Conservation (phyloP, 176 grass and related monocot species). For the Juncus inflexus region DNA sequence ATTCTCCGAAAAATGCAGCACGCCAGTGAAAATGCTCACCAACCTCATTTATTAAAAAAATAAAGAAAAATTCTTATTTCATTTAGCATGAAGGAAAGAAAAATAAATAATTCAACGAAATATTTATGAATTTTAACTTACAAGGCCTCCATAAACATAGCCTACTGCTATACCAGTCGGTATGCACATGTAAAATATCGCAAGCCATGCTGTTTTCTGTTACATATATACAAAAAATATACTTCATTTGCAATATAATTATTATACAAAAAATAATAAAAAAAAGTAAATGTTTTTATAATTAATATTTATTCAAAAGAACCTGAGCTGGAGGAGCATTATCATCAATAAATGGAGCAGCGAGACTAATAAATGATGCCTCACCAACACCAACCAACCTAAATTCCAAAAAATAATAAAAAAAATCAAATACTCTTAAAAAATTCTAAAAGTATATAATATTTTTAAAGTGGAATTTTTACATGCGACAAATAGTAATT, state of each 20-base stretch:
- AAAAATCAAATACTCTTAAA: not conserved
- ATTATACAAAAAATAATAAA: constrained; percentile 18
- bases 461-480: constrained; percentile 24
- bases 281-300: constrained; percentile 2
- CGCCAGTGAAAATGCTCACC: constrained; percentile 70
- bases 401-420: constrained; percentile 29
- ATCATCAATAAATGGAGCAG: constrained; percentile 97
- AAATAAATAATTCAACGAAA: constrained; percentile 20
- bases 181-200: constrained; percentile 99
- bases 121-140: constrained; percentile 39
- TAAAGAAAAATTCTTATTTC: not conserved
- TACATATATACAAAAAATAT: constrained; percentile 33
- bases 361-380: constrained; percentile 99
- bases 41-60: constrained; percentile 40
- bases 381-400: constrained; percentile 99
- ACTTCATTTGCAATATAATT: constrained; percentile 21
- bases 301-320: not conserved
- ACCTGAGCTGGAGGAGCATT: constrained; percentile 89
- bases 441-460: constrained; percentile 3
- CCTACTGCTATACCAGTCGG: constrained; percentile 91
- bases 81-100: constrained; percentile 4
- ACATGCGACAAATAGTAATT: constrained; percentile 96
- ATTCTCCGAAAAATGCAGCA: constrained; percentile 95
- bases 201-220: constrained; percentile 98
- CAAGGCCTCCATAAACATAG: constrained; percentile 93